Conservation (phyloP, 164 flowering plant genomes). For the Piper betle region DNA sequence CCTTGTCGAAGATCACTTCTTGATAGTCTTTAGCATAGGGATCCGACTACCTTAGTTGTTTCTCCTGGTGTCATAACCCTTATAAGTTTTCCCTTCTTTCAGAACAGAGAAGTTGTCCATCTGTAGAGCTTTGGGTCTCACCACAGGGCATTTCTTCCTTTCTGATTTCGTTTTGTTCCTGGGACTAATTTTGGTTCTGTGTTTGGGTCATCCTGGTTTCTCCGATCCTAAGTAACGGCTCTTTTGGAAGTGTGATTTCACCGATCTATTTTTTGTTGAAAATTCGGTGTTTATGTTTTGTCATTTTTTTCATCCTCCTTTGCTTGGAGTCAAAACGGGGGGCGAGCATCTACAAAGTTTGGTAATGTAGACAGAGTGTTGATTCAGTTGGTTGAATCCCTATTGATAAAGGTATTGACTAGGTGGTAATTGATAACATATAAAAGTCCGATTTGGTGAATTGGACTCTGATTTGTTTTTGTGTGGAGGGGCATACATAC, state of each 20-base stretch:
- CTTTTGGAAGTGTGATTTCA: not conserved
- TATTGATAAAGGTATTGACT: not conserved
- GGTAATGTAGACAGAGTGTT: not conserved
- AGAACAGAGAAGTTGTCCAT: not conserved
- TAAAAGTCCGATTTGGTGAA: constrained; percentile 22
- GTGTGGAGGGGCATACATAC: constrained; percentile 43
- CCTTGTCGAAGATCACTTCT: constrained; percentile 86
- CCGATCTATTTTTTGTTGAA: constrained; percentile 5
- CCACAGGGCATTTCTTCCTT: constrained; percentile 5
- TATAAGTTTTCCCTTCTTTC: constrained; percentile 5
- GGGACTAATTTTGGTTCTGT: constrained; percentile 26
- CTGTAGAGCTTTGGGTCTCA: not conserved
- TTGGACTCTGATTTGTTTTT: constrained; percentile 23
- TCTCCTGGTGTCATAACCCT: not conserved
- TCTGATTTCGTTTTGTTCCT: constrained; percentile 28
- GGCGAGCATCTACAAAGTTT: not conserved
- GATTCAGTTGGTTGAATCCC: not conserved
- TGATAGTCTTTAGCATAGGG: constrained; percentile 47
- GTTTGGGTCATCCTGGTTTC: not conserved
- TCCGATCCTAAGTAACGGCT: not conserved
- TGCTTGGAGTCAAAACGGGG: not conserved
- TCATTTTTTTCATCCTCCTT: constrained; percentile 37
- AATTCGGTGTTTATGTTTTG: constrained; percentile 23
- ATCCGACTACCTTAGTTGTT: not conserved
- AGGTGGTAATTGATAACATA: constrained; percentile 7